Evolutionary conservation across 768 basidiomycete species (phyloP), one percentile per base, ranked within the genome.

Genomic region (Austroboletus eburneus): DNA sequence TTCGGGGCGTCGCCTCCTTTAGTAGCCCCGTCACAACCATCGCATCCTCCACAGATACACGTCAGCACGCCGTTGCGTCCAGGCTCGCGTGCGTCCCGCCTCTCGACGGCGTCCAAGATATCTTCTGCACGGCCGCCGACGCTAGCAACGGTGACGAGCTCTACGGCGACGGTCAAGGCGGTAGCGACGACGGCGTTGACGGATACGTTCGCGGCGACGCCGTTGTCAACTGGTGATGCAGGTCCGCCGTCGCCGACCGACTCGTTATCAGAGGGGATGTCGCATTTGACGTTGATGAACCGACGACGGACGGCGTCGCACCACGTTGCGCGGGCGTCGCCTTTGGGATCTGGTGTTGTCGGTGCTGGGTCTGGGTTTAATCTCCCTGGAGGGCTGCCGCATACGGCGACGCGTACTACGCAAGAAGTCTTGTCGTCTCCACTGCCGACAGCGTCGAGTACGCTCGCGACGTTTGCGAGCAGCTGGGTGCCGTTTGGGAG

Each of bases 401-500:
- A 23, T 17, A 20, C 32, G 12, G 45, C 21, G 30, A 40, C 9
- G 45, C 45, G 39, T 23, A 6, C 41, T 5, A 6, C 27, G 12
- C 5, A 5, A 27, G 12, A 27, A 6, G 12, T 27, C 27, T 12
- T 6, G 32, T 59, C 42, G 20, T 4, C 40, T 18, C 64, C 71
- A 17, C 56, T 65, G 12, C 42, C 68, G 34, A 75, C 74, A 4
- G 73, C 80, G 5, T 72, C 76, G 12, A 72, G 74, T 32, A 74
- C 82, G 10, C 58, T 83, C 17, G 78, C 80, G 10, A 79, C 68
- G 48, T 66, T 83, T 39, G 81, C 81, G 5, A 81, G 71, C 39
- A 85, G 76, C 61, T 85, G 79, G 79, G 83, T 79, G 43, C 65
- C 79, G 2, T 84, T 86, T 58, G 80, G 81, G 24, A 71, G 80